A percentile compares a stretch with the other conserved stretches of the same genome.
These are phyloP conservation scores for Exserohilum rostratum DNA, from an alignment of 2,329 filamentous ascomycete genomes.

Conservation along the genomic window DNA sequence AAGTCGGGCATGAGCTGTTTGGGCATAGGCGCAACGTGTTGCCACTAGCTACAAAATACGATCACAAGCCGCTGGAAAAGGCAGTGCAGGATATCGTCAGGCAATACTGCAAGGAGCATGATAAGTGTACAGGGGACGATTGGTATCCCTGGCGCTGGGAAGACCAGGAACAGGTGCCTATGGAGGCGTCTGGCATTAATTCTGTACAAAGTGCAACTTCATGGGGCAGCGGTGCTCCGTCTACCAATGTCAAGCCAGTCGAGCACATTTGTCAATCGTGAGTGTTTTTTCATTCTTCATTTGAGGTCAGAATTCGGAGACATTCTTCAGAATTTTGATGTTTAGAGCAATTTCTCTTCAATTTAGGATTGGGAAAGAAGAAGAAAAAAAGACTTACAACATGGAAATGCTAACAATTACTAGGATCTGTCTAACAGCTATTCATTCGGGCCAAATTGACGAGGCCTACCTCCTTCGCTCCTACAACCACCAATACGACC, in stretches of 20 bases:
- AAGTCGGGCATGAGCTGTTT: constrained; percentile 57
- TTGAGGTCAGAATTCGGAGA: not conserved
- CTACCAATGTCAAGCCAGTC: constrained; percentile 20
- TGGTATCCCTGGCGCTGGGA: constrained; percentile 51
- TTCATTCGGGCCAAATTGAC: constrained; percentile 54
- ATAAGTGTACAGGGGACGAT: constrained; percentile 51
- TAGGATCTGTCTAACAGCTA: constrained; percentile 56
- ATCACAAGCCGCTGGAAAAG: constrained; percentile 56
- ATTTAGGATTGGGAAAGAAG: too few species aligned
- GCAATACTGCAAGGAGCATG: constrained; percentile 52
- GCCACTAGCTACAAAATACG: constrained; percentile 57
- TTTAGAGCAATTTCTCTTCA: too few species aligned
- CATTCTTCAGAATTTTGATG: too few species aligned
- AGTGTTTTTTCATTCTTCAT: constrained; percentile 12
- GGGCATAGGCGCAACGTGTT: constrained; percentile 52
- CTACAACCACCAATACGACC: constrained; percentile 55
- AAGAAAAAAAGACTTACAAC: not conserved
- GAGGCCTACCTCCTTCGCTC: constrained; percentile 58
- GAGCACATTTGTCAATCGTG: constrained; percentile 49
- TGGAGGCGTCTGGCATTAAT: constrained; percentile 1
- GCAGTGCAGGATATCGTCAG: constrained; percentile 55
- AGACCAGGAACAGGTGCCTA: constrained; percentile 1
- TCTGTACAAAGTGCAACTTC: constrained; percentile 27
- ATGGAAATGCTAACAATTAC: constrained; percentile 7
- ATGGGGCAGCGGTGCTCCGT: constrained; percentile 18